These are phyloP conservation scores for Piloderma croceum DNA, from an alignment of 768 basidiomycete species.

Conservation along the genomic window DNA sequence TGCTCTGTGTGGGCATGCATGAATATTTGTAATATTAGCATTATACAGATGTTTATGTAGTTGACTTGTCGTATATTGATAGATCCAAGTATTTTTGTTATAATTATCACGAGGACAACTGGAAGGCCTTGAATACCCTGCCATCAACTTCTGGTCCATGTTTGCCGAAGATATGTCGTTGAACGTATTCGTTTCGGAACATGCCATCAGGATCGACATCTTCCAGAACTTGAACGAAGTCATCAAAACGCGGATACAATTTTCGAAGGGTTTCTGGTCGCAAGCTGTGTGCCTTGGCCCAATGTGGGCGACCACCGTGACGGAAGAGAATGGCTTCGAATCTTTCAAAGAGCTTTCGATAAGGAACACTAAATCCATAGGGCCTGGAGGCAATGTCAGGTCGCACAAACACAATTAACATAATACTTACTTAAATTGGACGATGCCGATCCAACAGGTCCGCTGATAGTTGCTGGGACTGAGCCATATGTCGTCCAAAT, in stretches of 20 bases:
- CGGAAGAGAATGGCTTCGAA: constrained; percentile 68
- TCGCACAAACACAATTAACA: constrained; percentile 1
- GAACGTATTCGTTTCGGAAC: constrained; percentile 86
- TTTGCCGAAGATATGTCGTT: constrained; percentile 78
- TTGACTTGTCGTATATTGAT: too few relatives aligned
- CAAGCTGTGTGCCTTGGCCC: constrained; percentile 88
- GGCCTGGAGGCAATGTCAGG: constrained; percentile 3
- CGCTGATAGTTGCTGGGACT: constrained; percentile 76
- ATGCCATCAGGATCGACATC: constrained; percentile 69
- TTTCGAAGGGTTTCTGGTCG: constrained; percentile 54
- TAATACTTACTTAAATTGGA: constrained; percentile 84
- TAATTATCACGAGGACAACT: too few relatives aligned
- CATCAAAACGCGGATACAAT: constrained; percentile 78
- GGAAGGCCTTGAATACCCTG: constrained; percentile 40
- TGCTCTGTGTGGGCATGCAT: too few relatives aligned
- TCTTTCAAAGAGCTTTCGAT: constrained; percentile 66
- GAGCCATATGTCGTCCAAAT: constrained; percentile 89
- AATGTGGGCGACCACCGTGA: constrained; percentile 85
- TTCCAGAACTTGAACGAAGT: constrained; percentile 63
- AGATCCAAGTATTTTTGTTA: too few relatives aligned
- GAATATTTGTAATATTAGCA: too few relatives aligned
- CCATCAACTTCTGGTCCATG: constrained; percentile 33
- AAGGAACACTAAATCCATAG: constrained; percentile 78
- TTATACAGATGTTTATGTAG: too few relatives aligned
- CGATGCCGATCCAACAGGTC: constrained; percentile 94